Conservation (phyloP, 805 yeast species). For the Helenozyma baotianmanensis region DNA sequence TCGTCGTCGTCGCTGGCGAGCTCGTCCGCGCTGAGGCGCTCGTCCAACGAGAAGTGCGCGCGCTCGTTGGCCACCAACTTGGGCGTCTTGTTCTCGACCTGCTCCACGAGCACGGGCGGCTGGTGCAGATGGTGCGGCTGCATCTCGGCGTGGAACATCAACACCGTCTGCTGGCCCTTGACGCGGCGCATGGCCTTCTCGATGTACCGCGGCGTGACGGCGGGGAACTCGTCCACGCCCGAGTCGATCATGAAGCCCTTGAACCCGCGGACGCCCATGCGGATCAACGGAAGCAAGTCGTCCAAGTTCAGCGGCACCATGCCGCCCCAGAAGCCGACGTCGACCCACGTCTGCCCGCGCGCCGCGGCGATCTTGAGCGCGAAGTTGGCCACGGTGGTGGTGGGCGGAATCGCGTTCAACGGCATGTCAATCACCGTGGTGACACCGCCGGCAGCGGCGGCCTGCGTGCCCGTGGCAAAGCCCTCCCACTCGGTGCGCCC, state of each 20-base stretch:
- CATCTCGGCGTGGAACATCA: constrained; percentile 95
- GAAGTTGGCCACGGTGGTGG: constrained; percentile 77
- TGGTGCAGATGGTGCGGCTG: constrained; percentile 35
- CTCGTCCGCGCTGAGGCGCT: constrained; percentile 10
- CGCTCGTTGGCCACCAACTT: constrained; percentile 20
- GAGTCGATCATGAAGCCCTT: constrained; percentile 90
- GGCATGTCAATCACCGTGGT: constrained; percentile 97
- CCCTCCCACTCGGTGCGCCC: constrained; percentile 99
- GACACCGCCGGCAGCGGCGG: constrained; percentile 95
- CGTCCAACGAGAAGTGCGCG: constrained; percentile 16
- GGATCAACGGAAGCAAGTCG: constrained; percentile 68
- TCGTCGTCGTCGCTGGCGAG: constrained; percentile 8
- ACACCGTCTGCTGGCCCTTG: constrained; percentile 58
- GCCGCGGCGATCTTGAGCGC: constrained; percentile 76
- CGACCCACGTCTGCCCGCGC: constrained; percentile 79
- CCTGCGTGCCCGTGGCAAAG: constrained; percentile 90
- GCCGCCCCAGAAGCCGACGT: constrained; percentile 97
- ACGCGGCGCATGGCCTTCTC: constrained; percentile 61
- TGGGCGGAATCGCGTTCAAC: constrained; percentile 91
- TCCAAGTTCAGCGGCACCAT: constrained; percentile 72
- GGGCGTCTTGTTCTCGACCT: constrained; percentile 20
- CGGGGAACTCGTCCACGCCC: constrained; percentile 96
- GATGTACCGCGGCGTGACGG: constrained; percentile 62
- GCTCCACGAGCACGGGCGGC: constrained; percentile 22
- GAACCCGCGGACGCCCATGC: constrained; percentile 89